Conservation (phyloP, 192 early-diverging fungal genomes). For the Coemansia sp. region DNA sequence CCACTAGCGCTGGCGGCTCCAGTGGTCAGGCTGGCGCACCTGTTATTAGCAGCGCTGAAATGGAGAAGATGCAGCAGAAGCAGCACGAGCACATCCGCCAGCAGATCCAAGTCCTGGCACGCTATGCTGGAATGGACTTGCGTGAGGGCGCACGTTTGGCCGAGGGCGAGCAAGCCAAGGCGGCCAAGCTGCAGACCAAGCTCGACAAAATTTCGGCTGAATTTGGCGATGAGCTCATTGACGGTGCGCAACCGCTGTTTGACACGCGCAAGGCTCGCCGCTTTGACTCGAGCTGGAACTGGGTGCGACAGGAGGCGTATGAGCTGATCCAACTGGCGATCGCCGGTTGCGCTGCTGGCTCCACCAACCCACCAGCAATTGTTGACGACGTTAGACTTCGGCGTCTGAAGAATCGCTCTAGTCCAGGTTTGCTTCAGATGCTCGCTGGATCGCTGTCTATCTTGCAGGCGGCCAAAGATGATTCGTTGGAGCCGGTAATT, state of each 20-base stretch:
- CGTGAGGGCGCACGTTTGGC: conserved; percentile 67
- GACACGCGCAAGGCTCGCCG: conserved; percentile 75
- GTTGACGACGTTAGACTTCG: conserved; percentile 54
- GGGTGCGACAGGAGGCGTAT: conserved; percentile 64
- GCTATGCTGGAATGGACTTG: conserved; percentile 75
- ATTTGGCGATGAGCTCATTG: conserved; percentile 71
- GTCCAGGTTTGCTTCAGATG: conserved; percentile 69
- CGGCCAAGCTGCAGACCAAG: conserved; percentile 65
- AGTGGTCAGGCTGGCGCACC: conserved; percentile 36
- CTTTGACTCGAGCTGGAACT: conserved; percentile 96
- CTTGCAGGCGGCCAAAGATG: conserved; percentile 63
- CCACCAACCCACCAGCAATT: conserved; percentile 64
- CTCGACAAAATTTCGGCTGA: conserved; percentile 78
- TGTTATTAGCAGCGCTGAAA: conserved; percentile 87
- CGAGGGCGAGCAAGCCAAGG: conserved; percentile 62
- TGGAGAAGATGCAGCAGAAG: conserved; percentile 74
- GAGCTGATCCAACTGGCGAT: conserved; percentile 74
- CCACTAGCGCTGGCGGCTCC: conserved; percentile 53
- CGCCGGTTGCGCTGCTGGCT: conserved; percentile 51
- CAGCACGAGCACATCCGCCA: conserved; percentile 69
- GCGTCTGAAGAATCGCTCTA: conserved; percentile 78
- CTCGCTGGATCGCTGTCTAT: conserved; percentile 67
- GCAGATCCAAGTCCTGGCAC: conserved; percentile 82
- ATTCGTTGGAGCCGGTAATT: conserved; percentile 59
- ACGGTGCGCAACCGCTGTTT: conserved; percentile 81